A percentile compares a stretch with the other conserved stretches of the same genome.
These are phyloP conservation scores for Sanghuangporus baumii DNA, from an alignment of 1,284 basidiomycete species.

Conservation along the genomic window DNA sequence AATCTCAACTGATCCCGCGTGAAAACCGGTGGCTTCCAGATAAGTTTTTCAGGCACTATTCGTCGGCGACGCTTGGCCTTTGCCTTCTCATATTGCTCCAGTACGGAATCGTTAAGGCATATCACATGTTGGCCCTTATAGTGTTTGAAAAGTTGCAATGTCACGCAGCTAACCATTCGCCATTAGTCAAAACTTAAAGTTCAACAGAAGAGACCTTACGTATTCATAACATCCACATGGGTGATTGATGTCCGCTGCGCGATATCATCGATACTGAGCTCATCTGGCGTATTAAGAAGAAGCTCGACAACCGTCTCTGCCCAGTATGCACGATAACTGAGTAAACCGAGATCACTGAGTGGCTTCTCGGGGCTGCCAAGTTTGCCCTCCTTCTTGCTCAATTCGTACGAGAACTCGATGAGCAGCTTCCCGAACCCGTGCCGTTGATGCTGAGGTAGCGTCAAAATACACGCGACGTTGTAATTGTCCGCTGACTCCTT, in stretches of 20 bases:
- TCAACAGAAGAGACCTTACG: slow-evolving; percentile 51
- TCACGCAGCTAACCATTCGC: slow-evolving; percentile 67
- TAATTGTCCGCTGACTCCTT: slow-evolving; percentile 98
- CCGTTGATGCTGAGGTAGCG: slow-evolving; percentile 95
- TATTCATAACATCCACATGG: slow-evolving; percentile 96
- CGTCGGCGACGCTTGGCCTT: slow-evolving; percentile 74
- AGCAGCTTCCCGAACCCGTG: slow-evolving; percentile 93
- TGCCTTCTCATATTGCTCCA: slow-evolving; percentile 87
- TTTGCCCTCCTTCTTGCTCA: slow-evolving; percentile 95
- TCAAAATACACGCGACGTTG: slow-evolving; percentile 98
- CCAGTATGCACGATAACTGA: slow-evolving; percentile 97
- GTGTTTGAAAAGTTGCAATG: slow-evolving; percentile 92
- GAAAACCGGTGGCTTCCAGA: slow-evolving; percentile 94
- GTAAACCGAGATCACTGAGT: slow-evolving; percentile 87
- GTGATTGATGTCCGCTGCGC: slow-evolving; percentile 96
- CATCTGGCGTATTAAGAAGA: slow-evolving; percentile 67
- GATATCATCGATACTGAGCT: slow-evolving; percentile 95
- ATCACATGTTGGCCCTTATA: slow-evolving; percentile 95
- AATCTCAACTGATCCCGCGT: slow-evolving; percentile 87
- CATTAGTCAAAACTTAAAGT: slow-evolving; percentile 13
- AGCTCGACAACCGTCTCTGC: slow-evolving; percentile 95
- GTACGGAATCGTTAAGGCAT: slow-evolving; percentile 84
- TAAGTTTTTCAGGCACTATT: slow-evolving; percentile 78
- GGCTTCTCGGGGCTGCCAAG: slow-evolving; percentile 98
- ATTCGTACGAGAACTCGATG: slow-evolving; percentile 98